phyloP scores from a whole-genome alignment of 106 monocot genomes.

The Posidonia australis region DNA sequence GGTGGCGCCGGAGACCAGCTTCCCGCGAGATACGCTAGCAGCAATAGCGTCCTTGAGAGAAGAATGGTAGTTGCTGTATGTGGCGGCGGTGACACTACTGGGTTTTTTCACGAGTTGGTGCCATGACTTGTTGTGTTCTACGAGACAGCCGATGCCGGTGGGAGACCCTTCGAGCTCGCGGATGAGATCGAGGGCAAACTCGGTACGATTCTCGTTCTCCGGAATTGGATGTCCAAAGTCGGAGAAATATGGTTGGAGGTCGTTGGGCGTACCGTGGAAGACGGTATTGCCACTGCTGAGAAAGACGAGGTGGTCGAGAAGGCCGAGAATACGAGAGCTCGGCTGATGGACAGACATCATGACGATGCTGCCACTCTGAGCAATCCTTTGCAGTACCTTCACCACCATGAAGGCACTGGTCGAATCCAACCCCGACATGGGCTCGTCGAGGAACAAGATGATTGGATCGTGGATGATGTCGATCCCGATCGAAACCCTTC shows the following conservation, averaged over 20 bases:
- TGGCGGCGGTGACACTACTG: neutral
- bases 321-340: conserved; percentile 57
- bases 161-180: conserved; percentile 45
- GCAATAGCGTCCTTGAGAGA: conserved; percentile 65
- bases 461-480: conserved; percentile 95
- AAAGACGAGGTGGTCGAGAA: conserved; percentile 71
- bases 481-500: conserved; percentile 76
- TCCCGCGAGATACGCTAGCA: conserved; percentile 81
- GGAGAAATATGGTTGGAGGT: conserved; percentile 45
- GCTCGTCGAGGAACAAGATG: conserved; percentile 79
- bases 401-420: conserved; percentile 89
- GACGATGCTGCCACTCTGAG: conserved; percentile 66
- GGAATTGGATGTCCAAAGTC: conserved; percentile 72
- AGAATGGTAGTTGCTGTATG: conserved; percentile 16
- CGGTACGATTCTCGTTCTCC: conserved; percentile 39
- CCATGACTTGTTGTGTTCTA: conserved; percentile 48
- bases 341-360: conserved; percentile 79
- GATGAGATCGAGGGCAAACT: conserved; percentile 33
- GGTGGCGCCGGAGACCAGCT: conserved; percentile 59
- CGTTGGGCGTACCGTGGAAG: conserved; percentile 37
- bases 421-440: conserved; percentile 88
- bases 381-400: conserved; percentile 68
- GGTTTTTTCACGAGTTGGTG: conserved; percentile 11
- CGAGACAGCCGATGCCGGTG: conserved; percentile 26
- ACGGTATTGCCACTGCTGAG: conserved; percentile 53